These are phyloP conservation scores for Didymella keratinophila DNA, from an alignment of 2,329 filamentous ascomycete species.

Conservation along the genomic window DNA sequence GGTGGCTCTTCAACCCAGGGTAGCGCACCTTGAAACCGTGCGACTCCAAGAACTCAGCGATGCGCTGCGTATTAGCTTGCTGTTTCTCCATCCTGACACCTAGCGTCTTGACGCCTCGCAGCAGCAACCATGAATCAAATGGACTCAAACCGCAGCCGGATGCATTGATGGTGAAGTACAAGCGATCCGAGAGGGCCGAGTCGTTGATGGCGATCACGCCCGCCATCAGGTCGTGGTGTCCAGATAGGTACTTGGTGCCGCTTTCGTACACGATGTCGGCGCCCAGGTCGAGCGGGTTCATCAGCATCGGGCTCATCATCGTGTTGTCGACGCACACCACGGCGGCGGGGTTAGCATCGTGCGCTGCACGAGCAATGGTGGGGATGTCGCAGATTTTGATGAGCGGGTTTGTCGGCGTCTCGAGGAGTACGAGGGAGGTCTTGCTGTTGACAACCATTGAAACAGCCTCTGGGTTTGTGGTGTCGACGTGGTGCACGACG, in stretches of 20 bases:
- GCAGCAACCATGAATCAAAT: conserved; percentile 94
- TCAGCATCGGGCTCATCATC: conserved; percentile 95
- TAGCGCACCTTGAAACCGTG: conserved; percentile 96
- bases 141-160: conserved; percentile 93
- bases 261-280: conserved; percentile 98
- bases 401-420: conserved; percentile 95
- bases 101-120: conserved; percentile 94
- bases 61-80: conserved; percentile 87
- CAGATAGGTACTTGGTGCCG: conserved; percentile 96
- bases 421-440: conserved; percentile 93
- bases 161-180: conserved; percentile 97
- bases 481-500: conserved; percentile 94
- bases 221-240: conserved; percentile 99
- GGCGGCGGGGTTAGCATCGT: conserved; percentile 78
- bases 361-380: conserved; percentile 76
- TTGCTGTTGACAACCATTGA: conserved; percentile 73
- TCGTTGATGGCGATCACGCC: conserved; percentile 95
- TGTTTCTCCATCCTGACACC: conserved; percentile 99
- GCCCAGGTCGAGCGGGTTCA: conserved; percentile 91
- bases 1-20: conserved; percentile 91
- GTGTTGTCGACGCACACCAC: conserved; percentile 97
- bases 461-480: conserved; percentile 78
- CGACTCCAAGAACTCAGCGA: conserved; percentile 89
- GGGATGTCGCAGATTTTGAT: conserved; percentile 98
- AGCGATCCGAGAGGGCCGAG: conserved; percentile 78